Conservation (phyloP, 1,284 basidiomycete genomes). For the Leccinum fallax region DNA sequence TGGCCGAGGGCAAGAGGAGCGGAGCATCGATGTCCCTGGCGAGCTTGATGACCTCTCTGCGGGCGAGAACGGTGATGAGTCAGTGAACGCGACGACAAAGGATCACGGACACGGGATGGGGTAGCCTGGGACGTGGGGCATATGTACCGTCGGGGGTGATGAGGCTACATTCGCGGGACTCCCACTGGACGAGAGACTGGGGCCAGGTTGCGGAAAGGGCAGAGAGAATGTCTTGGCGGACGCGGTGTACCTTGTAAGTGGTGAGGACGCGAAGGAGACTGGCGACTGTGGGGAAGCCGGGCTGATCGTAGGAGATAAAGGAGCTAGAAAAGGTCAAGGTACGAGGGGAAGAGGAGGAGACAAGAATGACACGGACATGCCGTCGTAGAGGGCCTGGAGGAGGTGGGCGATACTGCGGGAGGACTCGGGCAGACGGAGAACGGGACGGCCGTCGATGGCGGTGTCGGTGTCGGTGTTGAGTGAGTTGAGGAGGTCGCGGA, state of each 20-base stretch:
- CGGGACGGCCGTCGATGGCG: conserved; percentile 54
- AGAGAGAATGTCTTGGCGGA: conserved; percentile 57
- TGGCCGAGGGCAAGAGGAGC: conserved; percentile 48
- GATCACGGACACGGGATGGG: conserved; percentile 62
- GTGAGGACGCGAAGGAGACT: conserved; percentile 63
- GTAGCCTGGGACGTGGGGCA: conserved; percentile 51
- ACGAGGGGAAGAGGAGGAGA: not conserved
- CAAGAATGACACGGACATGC: conserved; percentile 43
- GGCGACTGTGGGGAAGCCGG: conserved; percentile 52
- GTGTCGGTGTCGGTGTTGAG: conserved; percentile 31
- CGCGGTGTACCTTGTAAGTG: conserved; percentile 56
- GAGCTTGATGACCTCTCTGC: conserved; percentile 47
- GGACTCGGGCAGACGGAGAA: conserved; percentile 53
- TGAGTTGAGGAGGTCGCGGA: conserved; percentile 41
- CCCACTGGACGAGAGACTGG: conserved; percentile 58
- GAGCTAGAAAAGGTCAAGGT: conserved; percentile 33
- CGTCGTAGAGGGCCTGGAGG: conserved; percentile 63
- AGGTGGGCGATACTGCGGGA: conserved; percentile 56
- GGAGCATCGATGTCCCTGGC: conserved; percentile 42
- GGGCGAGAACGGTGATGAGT: conserved; percentile 25
- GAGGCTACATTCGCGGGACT: conserved; percentile 56
- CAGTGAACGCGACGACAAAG: conserved; percentile 1
- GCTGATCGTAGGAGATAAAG: conserved; percentile 44
- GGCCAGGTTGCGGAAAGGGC: conserved; percentile 59
- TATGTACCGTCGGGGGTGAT: conserved; percentile 53